Evolutionary conservation across 139 green algal genomes (phyloP).

Genomic region (Parachlorella kessleri): DNA sequence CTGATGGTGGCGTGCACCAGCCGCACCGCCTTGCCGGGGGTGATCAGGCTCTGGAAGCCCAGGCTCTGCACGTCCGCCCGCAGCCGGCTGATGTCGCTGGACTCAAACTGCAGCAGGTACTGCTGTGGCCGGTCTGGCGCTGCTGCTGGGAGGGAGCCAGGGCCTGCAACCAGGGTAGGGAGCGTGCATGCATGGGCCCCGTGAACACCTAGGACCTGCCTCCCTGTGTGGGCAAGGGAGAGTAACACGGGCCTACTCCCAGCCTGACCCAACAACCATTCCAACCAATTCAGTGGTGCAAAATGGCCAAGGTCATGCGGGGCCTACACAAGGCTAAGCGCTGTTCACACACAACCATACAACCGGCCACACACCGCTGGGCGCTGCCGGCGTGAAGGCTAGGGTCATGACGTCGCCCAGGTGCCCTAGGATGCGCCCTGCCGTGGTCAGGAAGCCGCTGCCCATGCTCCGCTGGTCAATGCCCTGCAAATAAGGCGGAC

Average conservation of each 20-base stretch:
- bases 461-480: conserved; percentile 40
- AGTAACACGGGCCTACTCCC: too few relatives aligned
- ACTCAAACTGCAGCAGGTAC: conserved; percentile 65
- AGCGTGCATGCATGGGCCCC: too few relatives aligned
- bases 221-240: too few relatives aligned
- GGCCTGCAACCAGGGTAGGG: too few relatives aligned
- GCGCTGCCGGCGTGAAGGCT: conserved; percentile 38
- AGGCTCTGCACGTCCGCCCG: conserved; percentile 60
- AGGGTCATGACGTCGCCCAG: conserved; percentile 71
- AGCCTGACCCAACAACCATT: too few relatives aligned
- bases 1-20: conserved; percentile 61
- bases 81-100: conserved; percentile 70
- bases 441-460: conserved; percentile 37
- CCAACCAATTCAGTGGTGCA: too few relatives aligned
- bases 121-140: conserved; percentile 10
- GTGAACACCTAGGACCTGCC: too few relatives aligned
- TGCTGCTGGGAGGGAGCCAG: too few relatives aligned
- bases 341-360: too few relatives aligned
- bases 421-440: conserved; percentile 50
- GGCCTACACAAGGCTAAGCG: too few relatives aligned
- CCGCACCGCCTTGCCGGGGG: conserved; percentile 56
- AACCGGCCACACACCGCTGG: too few relatives aligned
- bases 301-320: too few relatives aligned
- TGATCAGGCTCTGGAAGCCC: conserved; percentile 52
- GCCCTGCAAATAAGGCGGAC: conserved; percentile 7